Conservation (phyloP, 2,329 filamentous ascomycete species). For the Talaromyces sp. region DNA sequence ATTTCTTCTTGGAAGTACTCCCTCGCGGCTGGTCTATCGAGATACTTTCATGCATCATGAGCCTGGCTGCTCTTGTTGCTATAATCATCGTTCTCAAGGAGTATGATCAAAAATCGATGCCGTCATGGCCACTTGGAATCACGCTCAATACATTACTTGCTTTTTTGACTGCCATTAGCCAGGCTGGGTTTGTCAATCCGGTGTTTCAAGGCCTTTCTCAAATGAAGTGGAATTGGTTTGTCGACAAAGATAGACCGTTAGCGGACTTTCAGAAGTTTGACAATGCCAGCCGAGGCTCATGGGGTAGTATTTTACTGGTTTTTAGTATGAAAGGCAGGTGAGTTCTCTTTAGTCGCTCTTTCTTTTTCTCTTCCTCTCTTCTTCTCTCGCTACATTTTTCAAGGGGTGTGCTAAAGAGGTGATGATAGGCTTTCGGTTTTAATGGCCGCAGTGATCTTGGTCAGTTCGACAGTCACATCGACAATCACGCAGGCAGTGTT, state of each 20-base stretch:
- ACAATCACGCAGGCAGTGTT: conserved; percentile 1
- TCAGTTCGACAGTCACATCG: conserved; percentile 1
- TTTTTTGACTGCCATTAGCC: conserved; percentile 2
- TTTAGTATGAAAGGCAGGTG: neutral
- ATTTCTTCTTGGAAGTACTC: neutral
- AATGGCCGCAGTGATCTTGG: neutral
- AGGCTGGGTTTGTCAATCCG: neutral
- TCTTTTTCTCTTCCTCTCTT: neutral
- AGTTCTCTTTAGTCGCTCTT: neutral
- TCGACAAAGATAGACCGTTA: neutral
- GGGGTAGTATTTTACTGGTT: neutral
- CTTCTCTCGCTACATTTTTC: neutral
- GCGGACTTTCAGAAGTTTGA: neutral
- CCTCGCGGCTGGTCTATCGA: neutral
- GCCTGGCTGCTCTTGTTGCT: neutral
- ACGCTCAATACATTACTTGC: conserved; percentile 2
- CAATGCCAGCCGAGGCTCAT: conserved; percentile 2
- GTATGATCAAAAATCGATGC: neutral
- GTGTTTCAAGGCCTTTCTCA: conserved; percentile 3
- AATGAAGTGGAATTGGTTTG: conserved; percentile 8
- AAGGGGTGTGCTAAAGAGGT: neutral
- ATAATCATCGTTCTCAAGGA: neutral
- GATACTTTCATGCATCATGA: neutral
- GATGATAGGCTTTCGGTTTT: neutral
- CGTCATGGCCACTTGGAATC: conserved; percentile 1